Base-by-base conservation (phyloP, 2,329 filamentous ascomycete species). In the Esteya vermicola region DNA sequence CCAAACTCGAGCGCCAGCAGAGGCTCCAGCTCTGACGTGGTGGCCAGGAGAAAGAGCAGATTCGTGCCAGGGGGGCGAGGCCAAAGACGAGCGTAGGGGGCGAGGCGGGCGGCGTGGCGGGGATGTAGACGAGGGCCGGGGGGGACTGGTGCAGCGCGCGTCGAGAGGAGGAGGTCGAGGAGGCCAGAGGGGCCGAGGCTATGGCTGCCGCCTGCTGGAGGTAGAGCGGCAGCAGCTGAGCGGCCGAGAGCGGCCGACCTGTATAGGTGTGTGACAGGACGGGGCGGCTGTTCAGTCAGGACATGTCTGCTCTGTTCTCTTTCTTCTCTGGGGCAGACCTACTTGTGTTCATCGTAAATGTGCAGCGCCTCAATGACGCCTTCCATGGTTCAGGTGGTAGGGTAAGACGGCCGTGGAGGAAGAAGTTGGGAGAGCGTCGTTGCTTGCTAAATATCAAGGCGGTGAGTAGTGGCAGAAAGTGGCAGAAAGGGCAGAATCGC, bases 301-400 rank as follows among this genome's bases (percentile, higher is more conserved):
- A 12, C 18, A 31, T 4, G 9, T 13, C 6, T 28, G 10, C n/a
- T 28, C 26, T 28, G n/a, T n/a, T n/a, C n/a, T n/a, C n/a, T n/a
- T n/a, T n/a, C n/a, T n/a, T n/a, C 26, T 28, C 26, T 14, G 10
- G 26, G 5, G 6, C 3, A 20, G 2, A 38, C 72, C 54, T 65
- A 93, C 88, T 88, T 85, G 63, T 88, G 78, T 67, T 95, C 88
- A 73, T 96, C 88, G 61, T 83, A 95, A 58, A 98, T 86, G 67
- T 96, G 89, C 54, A 98, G 70, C 57, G 89, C 91, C 68, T 96
- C 89, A 56, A 98, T 83, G 56, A 83, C 77, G 64, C 85, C 78
- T 65, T 74, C 84, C 82, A 88, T 89, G 57, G 61, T 52, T n/a
- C n/a, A n/a, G 35, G 37, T 47, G 34, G 39, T 39, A 38, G 35